Base-by-base conservation (phyloP, 2,329 filamentous ascomycete genomes). In the Venturia asperata region DNA sequence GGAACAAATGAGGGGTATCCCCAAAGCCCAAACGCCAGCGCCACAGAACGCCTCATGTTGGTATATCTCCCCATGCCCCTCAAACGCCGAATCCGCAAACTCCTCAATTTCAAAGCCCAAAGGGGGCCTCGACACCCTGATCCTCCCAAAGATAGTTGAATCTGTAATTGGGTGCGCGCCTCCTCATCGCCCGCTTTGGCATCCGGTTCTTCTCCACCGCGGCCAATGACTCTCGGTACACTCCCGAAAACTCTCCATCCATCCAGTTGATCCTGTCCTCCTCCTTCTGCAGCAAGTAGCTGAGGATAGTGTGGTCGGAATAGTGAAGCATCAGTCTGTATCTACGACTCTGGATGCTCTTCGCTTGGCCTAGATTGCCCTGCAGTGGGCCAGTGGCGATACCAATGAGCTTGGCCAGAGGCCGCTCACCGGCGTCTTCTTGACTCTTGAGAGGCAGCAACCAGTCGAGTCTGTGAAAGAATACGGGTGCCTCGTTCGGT, bases 311-410 rank as follows among this genome's bases (percentile, higher is more conserved):
- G 70, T 90, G 85, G 74, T 91, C 85, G 66, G 82, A 81, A 72
- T 88, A 92, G 72, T 90, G 86, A 74, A 92, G 75, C 72, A 93
- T 82, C 66, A 93, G 69, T 66, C 88, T 78, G 81, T 87, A 92
- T 66, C 83, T 79, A 68, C 79, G 78, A 66, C 72, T 71, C 52
- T 37, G 19, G 63, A 75, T 68, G 66, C 72, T 27, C 10, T 24
- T 17, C 42, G n/a, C 2, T 52, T 24, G 15, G 13, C 60, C 64
- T 5, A 63, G 10, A 15, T 17, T 9, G 7, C 65, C 64, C 63
- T 85, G 87, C 7, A 90, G 75, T 0, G 86, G 88, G 1, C 84
- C 84, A 1, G 87, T 81, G 0, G 89, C 88, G 65, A 92, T 79
- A 0, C 90, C 90, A 60, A 88, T 78, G 62, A 92, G 75, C 11